Percentiles rank a stretch among this genome's conserved stretches.
Evolutionary conservation across 2,329 filamentous ascomycete genomes (phyloP).

Genomic region (Claviceps africana): DNA sequence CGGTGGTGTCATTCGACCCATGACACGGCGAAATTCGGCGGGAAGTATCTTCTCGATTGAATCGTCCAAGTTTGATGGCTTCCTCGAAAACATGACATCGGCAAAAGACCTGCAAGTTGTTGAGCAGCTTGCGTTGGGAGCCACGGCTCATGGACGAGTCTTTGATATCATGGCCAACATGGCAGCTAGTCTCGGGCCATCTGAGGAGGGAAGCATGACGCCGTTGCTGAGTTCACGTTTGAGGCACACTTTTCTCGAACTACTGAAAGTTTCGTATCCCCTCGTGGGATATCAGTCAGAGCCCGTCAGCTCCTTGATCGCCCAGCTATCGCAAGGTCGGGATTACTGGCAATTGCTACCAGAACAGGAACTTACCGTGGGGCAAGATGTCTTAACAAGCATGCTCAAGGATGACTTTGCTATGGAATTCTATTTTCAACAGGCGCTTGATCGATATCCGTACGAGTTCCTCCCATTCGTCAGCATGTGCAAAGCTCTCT

Average conservation of each 20-base stretch:
- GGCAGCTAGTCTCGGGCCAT: conserved; percentile 31
- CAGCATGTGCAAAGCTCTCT: conserved; percentile 53
- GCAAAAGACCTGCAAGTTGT: conserved; percentile 38
- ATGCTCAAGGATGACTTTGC: conserved; percentile 29
- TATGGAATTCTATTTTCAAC: conserved; percentile 46
- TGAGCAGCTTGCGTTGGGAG: conserved; percentile 34
- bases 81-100: conserved; percentile 35
- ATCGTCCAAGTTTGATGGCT: conserved; percentile 43
- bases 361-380: conserved; percentile 16
- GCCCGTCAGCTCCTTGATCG: conserved; percentile 50
- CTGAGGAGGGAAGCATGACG: conserved; percentile 33
- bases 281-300: conserved; percentile 61
- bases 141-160: conserved; percentile 35
- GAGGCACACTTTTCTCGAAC: conserved; percentile 51
- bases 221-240: conserved; percentile 46
- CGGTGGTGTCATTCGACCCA: conserved; percentile 25
- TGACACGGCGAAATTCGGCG: conserved; percentile 41
- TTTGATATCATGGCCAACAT: conserved; percentile 41
- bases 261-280: conserved; percentile 53
- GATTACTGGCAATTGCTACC: conserved; percentile 39
- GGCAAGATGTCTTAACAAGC: conserved; percentile 20
- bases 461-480: conserved; percentile 74
- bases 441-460: conserved; percentile 66
- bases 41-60: conserved; percentile 50
- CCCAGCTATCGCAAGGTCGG: conserved; percentile 43